Evolutionary conservation across 1,284 basidiomycete species (phyloP).

Genomic region (Rhodotorula sp.): DNA sequence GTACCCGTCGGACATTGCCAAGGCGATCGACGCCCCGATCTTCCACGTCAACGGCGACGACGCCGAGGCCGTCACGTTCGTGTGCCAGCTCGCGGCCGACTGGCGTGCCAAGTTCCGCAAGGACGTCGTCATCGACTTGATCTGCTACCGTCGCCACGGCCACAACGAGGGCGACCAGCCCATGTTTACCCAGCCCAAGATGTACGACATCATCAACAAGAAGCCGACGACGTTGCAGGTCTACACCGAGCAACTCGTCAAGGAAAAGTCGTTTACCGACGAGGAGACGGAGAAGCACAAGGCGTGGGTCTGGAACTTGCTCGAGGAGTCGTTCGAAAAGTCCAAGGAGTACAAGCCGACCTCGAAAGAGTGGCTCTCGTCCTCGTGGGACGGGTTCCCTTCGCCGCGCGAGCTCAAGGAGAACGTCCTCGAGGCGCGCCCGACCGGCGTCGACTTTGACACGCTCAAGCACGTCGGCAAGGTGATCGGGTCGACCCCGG

Average conservation of each 20-base stretch:
- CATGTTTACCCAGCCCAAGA: conserved; percentile 95
- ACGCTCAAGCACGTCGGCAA: conserved; percentile 83
- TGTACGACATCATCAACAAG: conserved; percentile 96
- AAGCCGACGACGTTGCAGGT: conserved; percentile 88
- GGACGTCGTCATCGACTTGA: conserved; percentile 97
- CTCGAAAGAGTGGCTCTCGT: conserved; percentile 93
- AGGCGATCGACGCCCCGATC: conserved; percentile 96
- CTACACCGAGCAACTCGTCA: conserved; percentile 87
- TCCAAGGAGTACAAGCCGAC: conserved; percentile 93
- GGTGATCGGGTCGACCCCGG: conserved; percentile 78
- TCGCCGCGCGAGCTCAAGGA: conserved; percentile 94
- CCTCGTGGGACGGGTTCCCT: conserved; percentile 98
- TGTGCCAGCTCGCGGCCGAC: conserved; percentile 96
- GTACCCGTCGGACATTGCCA: conserved; percentile 98
- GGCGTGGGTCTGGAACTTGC: conserved; percentile 98
- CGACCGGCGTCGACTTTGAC: conserved; percentile 76
- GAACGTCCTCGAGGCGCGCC: conserved; percentile 79
- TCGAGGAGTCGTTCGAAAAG: conserved; percentile 83
- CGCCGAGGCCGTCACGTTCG: conserved; percentile 95
- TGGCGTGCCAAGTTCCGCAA: conserved; percentile 98
- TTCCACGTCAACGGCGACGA: conserved; percentile 99
- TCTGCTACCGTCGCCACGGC: conserved; percentile 97
- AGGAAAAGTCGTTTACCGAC: conserved; percentile 90
- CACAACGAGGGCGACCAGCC: conserved; percentile 99
- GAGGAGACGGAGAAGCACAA: conserved; percentile 98